Conservation (phyloP, 768 basidiomycete genomes). For the Heimioporus sp. region DNA sequence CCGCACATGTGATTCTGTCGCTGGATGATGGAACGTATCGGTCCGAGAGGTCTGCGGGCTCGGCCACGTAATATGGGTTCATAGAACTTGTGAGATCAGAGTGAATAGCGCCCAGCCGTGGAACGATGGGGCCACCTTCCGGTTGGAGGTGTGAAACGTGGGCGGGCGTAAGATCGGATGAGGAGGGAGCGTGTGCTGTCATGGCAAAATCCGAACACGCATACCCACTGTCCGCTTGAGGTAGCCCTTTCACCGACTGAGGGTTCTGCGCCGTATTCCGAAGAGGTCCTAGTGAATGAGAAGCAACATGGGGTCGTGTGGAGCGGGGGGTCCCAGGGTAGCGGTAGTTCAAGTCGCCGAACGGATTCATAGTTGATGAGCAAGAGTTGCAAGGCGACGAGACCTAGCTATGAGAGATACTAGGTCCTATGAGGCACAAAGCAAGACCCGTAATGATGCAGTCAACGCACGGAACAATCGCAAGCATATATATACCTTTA, state of each 20-base stretch:
- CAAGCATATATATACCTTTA: constrained; percentile 16
- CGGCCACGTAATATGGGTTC: not conserved
- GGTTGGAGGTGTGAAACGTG: not conserved
- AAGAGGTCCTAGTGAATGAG: not conserved
- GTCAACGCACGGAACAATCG: not conserved
- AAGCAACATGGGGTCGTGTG: not conserved
- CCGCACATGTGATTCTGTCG: constrained; percentile 26
- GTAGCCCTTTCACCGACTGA: constrained; percentile 1
- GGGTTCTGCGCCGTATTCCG: not conserved
- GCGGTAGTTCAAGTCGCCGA: constrained; percentile 10
- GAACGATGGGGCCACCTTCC: not conserved
- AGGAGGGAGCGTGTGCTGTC: not conserved
- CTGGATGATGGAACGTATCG: constrained; percentile 28
- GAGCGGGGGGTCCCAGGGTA: constrained; percentile 10
- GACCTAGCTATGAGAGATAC: not conserved
- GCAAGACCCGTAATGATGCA: not conserved
- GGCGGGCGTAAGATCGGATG: not conserved
- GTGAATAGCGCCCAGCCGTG: not conserved
- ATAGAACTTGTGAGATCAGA: not conserved
- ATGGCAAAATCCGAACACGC: not conserved
- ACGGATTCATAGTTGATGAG: constrained; percentile 13
- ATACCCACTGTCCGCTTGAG: not conserved
- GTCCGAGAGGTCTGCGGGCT: constrained; percentile 9
- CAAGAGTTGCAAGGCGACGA: not conserved
- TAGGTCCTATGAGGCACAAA: not conserved